Evolutionary conservation across 2,329 filamentous ascomycete species (phyloP), one percentile per base, ranked within the genome.

Genomic region (Exophiala bonariae): DNA sequence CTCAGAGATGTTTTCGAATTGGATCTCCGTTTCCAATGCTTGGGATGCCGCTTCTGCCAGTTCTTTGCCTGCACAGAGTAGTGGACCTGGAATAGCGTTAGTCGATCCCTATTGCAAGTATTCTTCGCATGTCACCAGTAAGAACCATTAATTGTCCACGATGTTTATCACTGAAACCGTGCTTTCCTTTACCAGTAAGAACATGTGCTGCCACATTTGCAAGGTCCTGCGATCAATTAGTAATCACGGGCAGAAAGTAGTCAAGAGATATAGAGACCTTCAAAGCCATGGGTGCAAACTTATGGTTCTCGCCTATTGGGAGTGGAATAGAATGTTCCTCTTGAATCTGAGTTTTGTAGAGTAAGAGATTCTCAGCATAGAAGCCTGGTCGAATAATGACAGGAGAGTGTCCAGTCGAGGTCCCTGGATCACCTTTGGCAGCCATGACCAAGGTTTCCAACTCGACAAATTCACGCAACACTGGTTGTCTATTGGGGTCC

Each of bases 101-200:
- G 13, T 28, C n/a, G 22, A 28, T 22, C 16, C 10, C 32, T 3
- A n/a, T 36, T 11, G 20, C 14, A 7, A 31, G 23, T 8, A 13
- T n/a, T 8, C 5, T 11, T 34, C 20, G 47, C 55, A 26, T 26
- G n/a, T 26, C 56, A 70, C 72, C 72, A 1, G 75, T 78, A n/a
- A 77, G 53, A 6, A 73, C 63, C 66, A 78, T 77, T 57, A 78
- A 69, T 60, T 78, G 74, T 11, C 75, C 75, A n/a, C 75, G 70
- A 54, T 76, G 71, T 46, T 62, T 64, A 54, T 78, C 74, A 47
- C 72, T 70, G 40, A 78, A 77, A 1, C 75, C 76, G 37, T 78
- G 66, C 38, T 68, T 63, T 2, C 75, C 75, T 52, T 75, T 71
- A 9, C 74, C 70, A 1, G 67, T 66, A 17, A 78, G 64, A 4